Evolutionary conservation across 106 monocot genomes (phyloP).

Genomic region (Dendrobium huoshanense): DNA sequence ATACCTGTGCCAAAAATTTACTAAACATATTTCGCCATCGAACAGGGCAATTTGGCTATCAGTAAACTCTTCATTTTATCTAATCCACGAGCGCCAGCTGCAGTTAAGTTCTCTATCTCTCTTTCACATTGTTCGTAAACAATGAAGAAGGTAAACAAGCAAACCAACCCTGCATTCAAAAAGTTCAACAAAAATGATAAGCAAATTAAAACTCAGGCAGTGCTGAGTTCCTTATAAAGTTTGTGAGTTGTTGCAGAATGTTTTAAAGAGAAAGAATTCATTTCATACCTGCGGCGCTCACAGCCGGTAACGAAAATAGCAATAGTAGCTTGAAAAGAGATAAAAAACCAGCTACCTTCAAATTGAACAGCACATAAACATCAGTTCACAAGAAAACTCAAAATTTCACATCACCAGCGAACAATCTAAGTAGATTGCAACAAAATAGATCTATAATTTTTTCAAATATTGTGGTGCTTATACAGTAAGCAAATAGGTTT

Average conservation of each 20-base stretch:
- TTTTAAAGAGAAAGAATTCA: neutral
- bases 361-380: conserved; percentile 6
- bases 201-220: neutral
- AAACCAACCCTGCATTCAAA: conserved; percentile 48
- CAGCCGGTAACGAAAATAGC: conserved; percentile 24
- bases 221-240: neutral
- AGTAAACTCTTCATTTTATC: conserved; percentile 19
- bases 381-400: neutral
- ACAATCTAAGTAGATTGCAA: too few relatives aligned
- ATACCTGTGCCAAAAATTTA: neutral
- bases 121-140: conserved; percentile 81
- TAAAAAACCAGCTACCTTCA: conserved; percentile 37
- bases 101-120: conserved; percentile 48
- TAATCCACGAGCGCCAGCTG: conserved; percentile 11
- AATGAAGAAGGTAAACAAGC: conserved; percentile 66
- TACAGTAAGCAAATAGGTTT: too few relatives aligned
- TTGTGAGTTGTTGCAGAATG: neutral
- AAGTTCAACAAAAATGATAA: neutral
- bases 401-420: too few relatives aligned
- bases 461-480: too few relatives aligned
- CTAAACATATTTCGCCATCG: neutral
- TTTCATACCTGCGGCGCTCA: conserved; percentile 52
- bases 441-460: too few relatives aligned
- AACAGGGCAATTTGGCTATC: conserved; percentile 25
- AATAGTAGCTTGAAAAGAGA: conserved; percentile 48